These are phyloP conservation scores for Tetrapisispora arboricola DNA, from an alignment of 805 yeast genomes.

Conservation along the genomic window DNA sequence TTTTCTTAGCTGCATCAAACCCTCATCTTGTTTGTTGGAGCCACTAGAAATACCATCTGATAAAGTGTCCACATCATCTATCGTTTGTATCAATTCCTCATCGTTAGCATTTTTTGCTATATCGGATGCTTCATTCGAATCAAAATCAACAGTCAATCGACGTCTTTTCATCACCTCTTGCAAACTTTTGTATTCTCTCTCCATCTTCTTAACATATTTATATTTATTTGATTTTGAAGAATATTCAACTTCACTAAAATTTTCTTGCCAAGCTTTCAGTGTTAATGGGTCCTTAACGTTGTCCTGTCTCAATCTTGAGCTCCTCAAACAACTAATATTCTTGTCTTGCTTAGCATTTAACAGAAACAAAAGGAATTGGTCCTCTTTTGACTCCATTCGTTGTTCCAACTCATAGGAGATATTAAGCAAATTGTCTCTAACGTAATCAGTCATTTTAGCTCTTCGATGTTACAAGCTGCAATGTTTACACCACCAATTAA, in stretches of 20 bases:
- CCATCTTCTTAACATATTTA: slow-evolving; percentile 4
- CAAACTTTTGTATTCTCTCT: slow-evolving; percentile 10
- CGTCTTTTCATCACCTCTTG: slow-evolving; percentile 13
- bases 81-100: slow-evolving; percentile 7
- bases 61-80: neutral
- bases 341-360: slow-evolving; percentile 14
- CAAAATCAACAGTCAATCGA: slow-evolving; percentile 26
- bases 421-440: neutral
- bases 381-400: slow-evolving; percentile 5
- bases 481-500: neutral
- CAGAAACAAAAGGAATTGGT: slow-evolving; percentile 13
- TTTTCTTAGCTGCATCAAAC: slow-evolving; percentile 25
- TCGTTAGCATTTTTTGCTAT: neutral
- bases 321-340: slow-evolving; percentile 13
- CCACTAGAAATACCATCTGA: neutral
- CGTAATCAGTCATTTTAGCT: neutral
- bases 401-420: neutral
- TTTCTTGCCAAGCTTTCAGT: slow-evolving; percentile 7
- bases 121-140: slow-evolving; percentile 7
- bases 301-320: neutral
- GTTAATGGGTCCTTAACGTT: neutral
- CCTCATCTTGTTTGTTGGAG: slow-evolving; percentile 19
- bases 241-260: slow-evolving; percentile 8
- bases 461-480: neutral
- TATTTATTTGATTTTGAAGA: slow-evolving; percentile 7